These are phyloP conservation scores for Mortierella sp. DNA, from an alignment of 371 early-diverging fungal genomes.

Conservation along the genomic window DNA sequence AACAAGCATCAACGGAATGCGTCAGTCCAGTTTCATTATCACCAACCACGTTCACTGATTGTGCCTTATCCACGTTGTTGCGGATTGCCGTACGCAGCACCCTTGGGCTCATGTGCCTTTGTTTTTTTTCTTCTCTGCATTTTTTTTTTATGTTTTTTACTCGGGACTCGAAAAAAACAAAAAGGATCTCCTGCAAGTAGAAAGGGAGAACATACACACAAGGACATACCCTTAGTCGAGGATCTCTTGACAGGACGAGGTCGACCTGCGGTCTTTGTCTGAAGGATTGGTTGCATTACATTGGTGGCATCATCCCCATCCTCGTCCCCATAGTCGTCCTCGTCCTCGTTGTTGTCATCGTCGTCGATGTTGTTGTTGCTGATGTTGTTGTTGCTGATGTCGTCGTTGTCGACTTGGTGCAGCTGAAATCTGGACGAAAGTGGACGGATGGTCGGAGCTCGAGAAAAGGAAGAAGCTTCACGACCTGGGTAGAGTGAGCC, in stretches of 20 bases:
- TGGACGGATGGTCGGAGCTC: conserved; percentile 7
- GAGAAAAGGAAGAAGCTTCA: neutral
- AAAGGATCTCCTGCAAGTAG: neutral
- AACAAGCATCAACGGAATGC: neutral
- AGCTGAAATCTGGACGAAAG: conserved; percentile 13
- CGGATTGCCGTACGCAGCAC: neutral
- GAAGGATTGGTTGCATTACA: conserved; percentile 37
- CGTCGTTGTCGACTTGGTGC: conserved; percentile 8
- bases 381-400: conserved; percentile 16
- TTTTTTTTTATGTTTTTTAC: conserved; percentile 15
- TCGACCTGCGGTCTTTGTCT: conserved; percentile 20
- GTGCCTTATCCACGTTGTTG: conserved; percentile 2
- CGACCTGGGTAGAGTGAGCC: neutral
- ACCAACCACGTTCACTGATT: neutral
- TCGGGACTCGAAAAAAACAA: conserved; percentile 13
- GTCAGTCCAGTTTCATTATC: neutral
- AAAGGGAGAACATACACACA: neutral
- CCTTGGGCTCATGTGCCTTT: conserved; percentile 5
- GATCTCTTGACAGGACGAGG: conserved; percentile 16
- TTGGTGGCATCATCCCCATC: conserved; percentile 25
- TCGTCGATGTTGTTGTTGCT: conserved; percentile 23
- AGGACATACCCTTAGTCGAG: conserved; percentile 11
- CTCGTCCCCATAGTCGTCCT: conserved; percentile 16
- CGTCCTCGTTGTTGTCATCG: conserved; percentile 19
- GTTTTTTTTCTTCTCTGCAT: conserved; percentile 13